Evolutionary conservation across 2,329 filamentous ascomycete genomes (phyloP), one percentile per base, ranked within the genome.

Genomic region (Fusarium xylarioides): DNA sequence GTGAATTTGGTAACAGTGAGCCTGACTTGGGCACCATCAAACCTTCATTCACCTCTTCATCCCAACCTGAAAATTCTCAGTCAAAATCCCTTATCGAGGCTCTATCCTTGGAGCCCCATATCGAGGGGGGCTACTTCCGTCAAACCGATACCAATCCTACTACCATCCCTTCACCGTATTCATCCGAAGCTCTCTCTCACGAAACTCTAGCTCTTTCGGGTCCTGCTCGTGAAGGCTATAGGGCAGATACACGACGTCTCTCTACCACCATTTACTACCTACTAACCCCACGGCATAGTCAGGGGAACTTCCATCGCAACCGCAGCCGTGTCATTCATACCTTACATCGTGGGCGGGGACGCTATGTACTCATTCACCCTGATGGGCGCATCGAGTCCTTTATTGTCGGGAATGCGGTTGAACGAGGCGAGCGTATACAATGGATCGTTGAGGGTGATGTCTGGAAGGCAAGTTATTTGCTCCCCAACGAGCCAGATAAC

Each of bases 361-460:
- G 86, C 21, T 93, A 93, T 79, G 88, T 93, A 4, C 76, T 92
- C 4, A 87, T 93, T 37, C 89, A 92, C 71, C 86, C 86, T 53
- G 84, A 84, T 66, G 87, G 87, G 49, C 81, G 85, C 21, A 80
- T 92, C n/a, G 91, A 93, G 81, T 87, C 84, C 11, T 93, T 91
- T 74, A 79, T 90, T 7, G 91, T 93, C 2, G 91, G 91, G 0
- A 84, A 83, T 18, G 82, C 91, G 77, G 81, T 92, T 10, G 83
- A 82, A 8, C 80, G 77, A 1, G 91, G 90, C 2, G 91, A 93
- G 83, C 87, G 79, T 78, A 71, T 91, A 76, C 90, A 92, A 79
- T 93, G 91, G 91, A 84, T 92, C 67, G 91, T 93, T 12, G 89
- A 91, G 59, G 91, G 91, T 1, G 90, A 89, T 9, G 89, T 90